These are phyloP conservation scores for Phoenix dactylifera DNA, from an alignment of 176 grass and related monocot species.

Conservation along the genomic window DNA sequence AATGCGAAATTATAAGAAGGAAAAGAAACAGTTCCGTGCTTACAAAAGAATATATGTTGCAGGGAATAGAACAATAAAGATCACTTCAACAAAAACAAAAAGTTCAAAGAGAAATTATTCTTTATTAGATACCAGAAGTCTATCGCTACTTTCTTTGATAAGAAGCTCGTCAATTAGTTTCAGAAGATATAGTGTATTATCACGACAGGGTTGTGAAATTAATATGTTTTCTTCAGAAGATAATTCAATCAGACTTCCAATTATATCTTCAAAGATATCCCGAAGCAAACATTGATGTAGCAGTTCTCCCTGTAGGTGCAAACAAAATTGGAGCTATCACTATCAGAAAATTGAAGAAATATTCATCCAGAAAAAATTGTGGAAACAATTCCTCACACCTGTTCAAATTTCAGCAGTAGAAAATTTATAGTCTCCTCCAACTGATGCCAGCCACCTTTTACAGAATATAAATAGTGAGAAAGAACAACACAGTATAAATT, in stretches of 20 bases:
- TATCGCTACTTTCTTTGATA: slow-evolving; percentile 55
- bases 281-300: slow-evolving; percentile 34
- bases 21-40: too few relatives aligned
- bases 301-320: slow-evolving; percentile 31
- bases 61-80: not conserved
- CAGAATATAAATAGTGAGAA: too few relatives aligned
- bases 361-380: too few relatives aligned
- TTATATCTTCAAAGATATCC: slow-evolving; percentile 74
- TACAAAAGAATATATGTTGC: too few relatives aligned
- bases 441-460: too few relatives aligned
- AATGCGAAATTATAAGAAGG: not conserved
- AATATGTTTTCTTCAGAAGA: slow-evolving; percentile 76
- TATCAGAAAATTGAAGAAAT: too few relatives aligned
- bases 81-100: not conserved
- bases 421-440: too few relatives aligned
- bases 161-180: slow-evolving; percentile 81
- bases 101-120: slow-evolving; percentile 22
- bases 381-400: too few relatives aligned
- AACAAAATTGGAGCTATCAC: too few relatives aligned
- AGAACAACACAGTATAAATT: not conserved
- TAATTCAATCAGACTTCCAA: slow-evolving; percentile 50
- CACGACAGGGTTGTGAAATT: slow-evolving; percentile 65
- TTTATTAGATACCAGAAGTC: slow-evolving; percentile 63
- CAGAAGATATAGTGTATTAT: slow-evolving; percentile 77
- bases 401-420: too few relatives aligned